Evolutionary conservation across 805 yeast genomes (phyloP), one percentile per base, ranked within the genome.

Genomic region (Metschnikowia proteae): DNA sequence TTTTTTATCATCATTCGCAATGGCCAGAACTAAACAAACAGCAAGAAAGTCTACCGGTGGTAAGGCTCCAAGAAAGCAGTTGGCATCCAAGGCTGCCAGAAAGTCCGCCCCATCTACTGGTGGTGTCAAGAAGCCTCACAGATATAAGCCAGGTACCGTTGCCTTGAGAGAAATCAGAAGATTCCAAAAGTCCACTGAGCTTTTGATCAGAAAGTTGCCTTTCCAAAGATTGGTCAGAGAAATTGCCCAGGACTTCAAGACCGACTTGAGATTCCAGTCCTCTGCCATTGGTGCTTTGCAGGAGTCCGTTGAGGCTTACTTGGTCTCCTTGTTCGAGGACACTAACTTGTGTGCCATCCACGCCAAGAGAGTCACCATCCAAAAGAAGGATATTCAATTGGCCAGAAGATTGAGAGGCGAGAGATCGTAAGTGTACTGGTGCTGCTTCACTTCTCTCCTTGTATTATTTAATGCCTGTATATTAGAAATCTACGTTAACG

Each of bases 321-420:
- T 71, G 61, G 76, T 71, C 49, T 70, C 75, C 43, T 68, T 71
- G 61, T 71, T 71, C 50, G 76, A 71, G 65, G 76, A 71, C 67
- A 71, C 76, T 54, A 71, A 71, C 70, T 71, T 71, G 69, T 71
- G 76, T 66, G 76, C 76, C 51, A 71, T 71, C 58, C 76, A 71
- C 71, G 76, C 76, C 56, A 71, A 71, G 72, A 70, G 75, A 68
- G 75, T 71, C 51, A 71, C 76, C 48, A 71, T 71, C 62, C 75
- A 71, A 58, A 71, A 71, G 75, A 71, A 71, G 68, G 76, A 71
- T 60, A 71, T 71, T 61, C 75, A 71, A 62, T 71, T 71, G 64
- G 76, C 76, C 47, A 69, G 76, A 67, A 70, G 76, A 68, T 70
- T 71, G 64, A 71, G 76, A 71, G 76, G 76, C 60, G 75, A 71